These are phyloP conservation scores for Camptophora hylomeconis DNA, from an alignment of 2,329 filamentous ascomycete species.

Conservation along the genomic window DNA sequence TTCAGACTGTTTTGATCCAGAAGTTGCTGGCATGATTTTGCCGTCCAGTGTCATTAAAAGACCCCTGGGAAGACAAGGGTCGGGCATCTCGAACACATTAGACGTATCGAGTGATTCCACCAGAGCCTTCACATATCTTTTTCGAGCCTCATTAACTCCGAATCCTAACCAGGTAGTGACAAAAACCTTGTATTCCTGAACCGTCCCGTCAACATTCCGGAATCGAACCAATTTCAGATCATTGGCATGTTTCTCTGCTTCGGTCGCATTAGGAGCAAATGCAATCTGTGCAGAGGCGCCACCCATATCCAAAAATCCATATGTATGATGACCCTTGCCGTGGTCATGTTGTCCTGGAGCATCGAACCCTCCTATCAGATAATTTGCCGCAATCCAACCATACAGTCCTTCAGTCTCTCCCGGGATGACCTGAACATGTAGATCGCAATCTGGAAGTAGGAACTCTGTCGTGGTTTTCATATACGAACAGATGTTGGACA, in stretches of 20 bases:
- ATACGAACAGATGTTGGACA: conserved; percentile 72
- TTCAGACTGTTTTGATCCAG: conserved; percentile 19
- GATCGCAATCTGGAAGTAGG: conserved; percentile 72
- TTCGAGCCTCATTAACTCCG: conserved; percentile 84
- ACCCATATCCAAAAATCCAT: conserved; percentile 97
- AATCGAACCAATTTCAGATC: conserved; percentile 78
- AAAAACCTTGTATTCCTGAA: conserved; percentile 77
- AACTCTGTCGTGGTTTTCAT: conserved; percentile 66
- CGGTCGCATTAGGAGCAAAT: conserved; percentile 86
- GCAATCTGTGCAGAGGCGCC: conserved; percentile 96
- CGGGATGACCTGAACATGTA: conserved; percentile 87
- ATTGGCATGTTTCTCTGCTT: conserved; percentile 76
- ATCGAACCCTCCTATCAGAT: conserved; percentile 84
- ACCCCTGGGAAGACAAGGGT: conserved; percentile 78
- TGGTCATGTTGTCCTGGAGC: conserved; percentile 57
- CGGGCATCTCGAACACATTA: conserved; percentile 57
- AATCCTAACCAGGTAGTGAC: conserved; percentile 95
- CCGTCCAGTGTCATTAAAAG: conserved; percentile 64
- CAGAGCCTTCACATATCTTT: conserved; percentile 70
- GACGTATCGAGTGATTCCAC: conserved; percentile 49
- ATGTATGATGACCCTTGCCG: conserved; percentile 82
- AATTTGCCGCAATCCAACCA: conserved; percentile 95
- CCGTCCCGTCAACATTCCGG: conserved; percentile 65
- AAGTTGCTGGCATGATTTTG: conserved; percentile 34
- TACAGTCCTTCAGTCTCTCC: conserved; percentile 94